These are phyloP conservation scores for Aspergillus fischeri DNA, from an alignment of 2,329 filamentous ascomycete genomes.

Conservation along the genomic window DNA sequence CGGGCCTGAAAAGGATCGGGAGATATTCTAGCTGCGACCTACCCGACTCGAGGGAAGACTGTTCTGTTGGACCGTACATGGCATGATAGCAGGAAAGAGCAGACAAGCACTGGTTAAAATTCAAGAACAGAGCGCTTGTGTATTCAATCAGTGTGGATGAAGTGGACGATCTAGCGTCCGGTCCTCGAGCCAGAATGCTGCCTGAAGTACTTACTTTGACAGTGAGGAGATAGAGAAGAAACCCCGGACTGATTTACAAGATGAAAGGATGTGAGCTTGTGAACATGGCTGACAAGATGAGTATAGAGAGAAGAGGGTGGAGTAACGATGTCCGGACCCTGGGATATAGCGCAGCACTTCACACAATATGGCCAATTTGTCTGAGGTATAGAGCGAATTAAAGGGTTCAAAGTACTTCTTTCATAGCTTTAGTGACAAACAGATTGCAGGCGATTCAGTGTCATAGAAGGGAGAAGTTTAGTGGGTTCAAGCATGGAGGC, in stretches of 20 bases:
- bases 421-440: neutral
- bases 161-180: neutral
- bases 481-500: neutral
- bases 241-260: neutral
- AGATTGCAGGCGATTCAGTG: neutral
- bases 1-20: neutral
- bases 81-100: neutral
- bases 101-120: neutral
- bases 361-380: too few species aligned
- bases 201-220: neutral
- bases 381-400: too few species aligned
- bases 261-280: neutral
- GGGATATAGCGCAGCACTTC: too few species aligned
- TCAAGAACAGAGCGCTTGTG: neutral
- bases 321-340: neutral
- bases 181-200: neutral
- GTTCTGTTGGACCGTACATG: neutral
- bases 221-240: too few species aligned
- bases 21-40: neutral
- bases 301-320: neutral
- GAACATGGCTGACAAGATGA: neutral
- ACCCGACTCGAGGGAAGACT: neutral
- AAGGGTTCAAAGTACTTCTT: too few species aligned
- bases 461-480: neutral
- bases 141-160: neutral